These are phyloP conservation scores for Ramaria rubella DNA, from an alignment of 768 basidiomycete genomes.

Conservation along the genomic window DNA sequence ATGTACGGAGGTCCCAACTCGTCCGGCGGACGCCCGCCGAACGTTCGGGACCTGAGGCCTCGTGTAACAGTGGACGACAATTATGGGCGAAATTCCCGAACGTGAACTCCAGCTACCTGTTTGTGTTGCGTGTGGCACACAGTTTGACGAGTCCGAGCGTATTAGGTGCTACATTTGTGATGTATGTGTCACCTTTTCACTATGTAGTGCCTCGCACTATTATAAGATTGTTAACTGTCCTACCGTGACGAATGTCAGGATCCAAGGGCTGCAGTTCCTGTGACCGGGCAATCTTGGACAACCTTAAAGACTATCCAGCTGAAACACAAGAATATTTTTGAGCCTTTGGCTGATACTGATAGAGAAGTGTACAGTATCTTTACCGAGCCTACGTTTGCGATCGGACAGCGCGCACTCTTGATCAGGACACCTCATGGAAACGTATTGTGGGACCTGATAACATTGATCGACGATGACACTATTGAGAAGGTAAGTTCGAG, in stretches of 20 bases:
- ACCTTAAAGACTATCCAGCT: conserved; percentile 1
- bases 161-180: conserved; percentile 1
- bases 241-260: not conserved
- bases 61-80: no score
- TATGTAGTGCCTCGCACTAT: not conserved
- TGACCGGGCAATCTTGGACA: conserved; percentile 11
- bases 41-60: no score
- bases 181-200: no score
- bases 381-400: conserved; percentile 10
- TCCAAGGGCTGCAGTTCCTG: conserved; percentile 12
- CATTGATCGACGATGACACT: conserved; percentile 10
- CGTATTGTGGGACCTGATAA: conserved; percentile 11
- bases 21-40: no score
- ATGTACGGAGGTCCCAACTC: no score
- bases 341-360: conserved; percentile 1
- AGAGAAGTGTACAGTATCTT: conserved; percentile 4
- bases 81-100: not conserved
- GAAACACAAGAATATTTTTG: conserved; percentile 9
- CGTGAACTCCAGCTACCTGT: not conserved
- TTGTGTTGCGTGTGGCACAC: conserved; percentile 6
- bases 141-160: not conserved
- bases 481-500: conserved; percentile 2
- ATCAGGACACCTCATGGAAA: conserved; percentile 12
- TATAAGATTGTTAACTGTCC: not conserved
- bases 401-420: conserved; percentile 12